Base-by-base conservation (phyloP, 2,329 filamentous ascomycete genomes). In the Aspergillus tanneri region DNA sequence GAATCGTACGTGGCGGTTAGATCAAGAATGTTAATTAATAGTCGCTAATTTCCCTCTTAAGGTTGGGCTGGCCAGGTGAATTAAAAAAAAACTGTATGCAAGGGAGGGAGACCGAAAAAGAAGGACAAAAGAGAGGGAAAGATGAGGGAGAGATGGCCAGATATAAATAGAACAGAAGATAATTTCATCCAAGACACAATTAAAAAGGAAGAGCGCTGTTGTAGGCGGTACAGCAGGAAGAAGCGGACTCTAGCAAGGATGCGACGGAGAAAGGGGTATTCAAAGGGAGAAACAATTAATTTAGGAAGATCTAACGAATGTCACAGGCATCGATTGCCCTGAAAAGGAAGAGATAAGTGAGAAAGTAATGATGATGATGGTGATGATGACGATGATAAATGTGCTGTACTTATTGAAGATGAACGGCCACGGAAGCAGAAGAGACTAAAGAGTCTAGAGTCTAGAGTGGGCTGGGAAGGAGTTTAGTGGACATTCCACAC, bases 261-360 rank as follows among this genome's bases (percentile, higher is more conserved):
- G 44, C 49, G 28, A 40, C 44, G 22, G 43, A 44, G 23, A 38
- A 44, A 12, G 46, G n/a, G 37, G 30, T 37, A 9, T 45, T 34
- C 32, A 34, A 37, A 18, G 14, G 16, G 14, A 24, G 12, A 19
- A 10, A 8, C 27, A 14, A 22, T 39, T 14, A 19, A 21, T 11
- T 42, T 18, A 22, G 38, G 34, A 42, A n/a, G 21, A 35, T 34
- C 9, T 52, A 65, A 64, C 59, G 63, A 66, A 49, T 59, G 63
- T 43, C 58, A 62, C 49, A 32, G 61, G 61, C 60, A 61, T 30
- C 19, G 32, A 60, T 56, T 61, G 60, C 62, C 60, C 39, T 16
- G 34, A 30, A 23, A 22, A 19, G 24, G 24, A 25, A 25, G 11
- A 25, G 5, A 25, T 25, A 11, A 8, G 22, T 24, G n/a, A 43